Base-by-base conservation (phyloP, 2,329 filamentous ascomycete genomes). In the Aspergillus neotritici region DNA sequence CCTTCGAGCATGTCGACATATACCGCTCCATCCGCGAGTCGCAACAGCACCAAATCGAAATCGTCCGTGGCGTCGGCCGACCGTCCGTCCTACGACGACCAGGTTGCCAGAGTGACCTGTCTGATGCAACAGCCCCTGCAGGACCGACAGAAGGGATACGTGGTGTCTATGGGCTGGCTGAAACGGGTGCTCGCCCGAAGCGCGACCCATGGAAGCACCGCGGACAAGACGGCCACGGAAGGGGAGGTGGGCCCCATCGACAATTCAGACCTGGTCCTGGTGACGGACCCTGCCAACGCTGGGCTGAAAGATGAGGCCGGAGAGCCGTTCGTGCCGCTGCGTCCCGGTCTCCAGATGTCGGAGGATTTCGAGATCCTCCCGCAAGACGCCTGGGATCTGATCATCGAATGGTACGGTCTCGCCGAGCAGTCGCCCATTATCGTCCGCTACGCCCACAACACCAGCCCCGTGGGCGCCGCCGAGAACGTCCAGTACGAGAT, bases 111-210 rank as follows among this genome's bases (percentile, higher is more conserved):
- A 31, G 87, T 96, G 39, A 77, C 79, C 55, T 74, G 75, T 28
- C 67, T 90, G 17, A 53, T 63, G 60, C 55, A 64, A 30, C 72
- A 76, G 36, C 74, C 78, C 6, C 63, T 82, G n/a, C 67, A 79
- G 46, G 86, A 90, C 49, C 83, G 83, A n/a, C 79, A 86, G 46
- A 76, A 80, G 42, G 86, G 84, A 11, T 95, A 83, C 56, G 68
- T 94, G 14, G 79, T 97, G 4, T 94, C 90, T 2, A 78, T 76
- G 39, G 75, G 75, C 46, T 97, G 93, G 93, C 75, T 96, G 29
- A 75, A 78, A 44, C 79, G 80, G 46, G 87, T 93, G 3, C 72
- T 84, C 46, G 77, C 84, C 16, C 74, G 86, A 43, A 79, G 78
- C 37, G 74, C 77, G 7, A 77, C 78, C 44, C 67, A 75, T 40